A percentile compares a stretch with the other conserved stretches of the same genome.
These are phyloP conservation scores for Bidens hawaiensis DNA, from an alignment of 140 eudicot genomes.

Conservation along the genomic window DNA sequence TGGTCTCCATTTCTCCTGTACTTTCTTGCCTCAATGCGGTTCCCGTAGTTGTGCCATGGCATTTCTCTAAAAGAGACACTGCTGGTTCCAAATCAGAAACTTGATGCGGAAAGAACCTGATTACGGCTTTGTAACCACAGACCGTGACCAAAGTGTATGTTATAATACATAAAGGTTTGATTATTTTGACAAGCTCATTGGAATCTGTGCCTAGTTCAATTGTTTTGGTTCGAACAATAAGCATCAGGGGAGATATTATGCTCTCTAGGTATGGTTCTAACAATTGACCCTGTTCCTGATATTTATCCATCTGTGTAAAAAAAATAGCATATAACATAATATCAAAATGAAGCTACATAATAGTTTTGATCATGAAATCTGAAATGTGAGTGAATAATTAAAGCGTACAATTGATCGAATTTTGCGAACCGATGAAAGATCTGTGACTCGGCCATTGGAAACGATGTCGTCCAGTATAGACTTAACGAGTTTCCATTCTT, in stretches of 20 bases:
- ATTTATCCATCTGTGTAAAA: conserved; percentile 83
- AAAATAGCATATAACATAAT: too few species aligned
- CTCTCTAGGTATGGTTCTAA: conserved; percentile 96
- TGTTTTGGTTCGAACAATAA: conserved; percentile 68
- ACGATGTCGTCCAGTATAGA: conserved; percentile 73
- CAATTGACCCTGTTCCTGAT: conserved; percentile 92
- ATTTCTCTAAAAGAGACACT: conserved; percentile 80
- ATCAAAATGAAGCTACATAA: too few species aligned
- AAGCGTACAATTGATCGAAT: conserved; percentile 82
- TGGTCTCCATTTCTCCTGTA: conserved; percentile 98
- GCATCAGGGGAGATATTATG: conserved; percentile 85
- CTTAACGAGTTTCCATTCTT: conserved; percentile 88
- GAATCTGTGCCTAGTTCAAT: conserved; percentile 56
- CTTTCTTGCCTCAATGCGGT: conserved; percentile 87
- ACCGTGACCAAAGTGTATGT: conserved; percentile 80
- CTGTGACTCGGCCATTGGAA: conserved; percentile 54
- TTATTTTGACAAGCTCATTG: conserved; percentile 61
- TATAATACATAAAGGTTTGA: conserved; percentile 72
- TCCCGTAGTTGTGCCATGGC: conserved; percentile 48
- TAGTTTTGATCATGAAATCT: too few species aligned
- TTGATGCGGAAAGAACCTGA: conserved; percentile 94
- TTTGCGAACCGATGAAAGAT: conserved; percentile 69
- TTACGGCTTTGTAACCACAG: conserved; percentile 93
- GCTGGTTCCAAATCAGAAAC: conserved; percentile 98
- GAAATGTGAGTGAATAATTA: too few species aligned